Conservation (phyloP, 345 rosid species). For the Hirschfeldia incana region DNA sequence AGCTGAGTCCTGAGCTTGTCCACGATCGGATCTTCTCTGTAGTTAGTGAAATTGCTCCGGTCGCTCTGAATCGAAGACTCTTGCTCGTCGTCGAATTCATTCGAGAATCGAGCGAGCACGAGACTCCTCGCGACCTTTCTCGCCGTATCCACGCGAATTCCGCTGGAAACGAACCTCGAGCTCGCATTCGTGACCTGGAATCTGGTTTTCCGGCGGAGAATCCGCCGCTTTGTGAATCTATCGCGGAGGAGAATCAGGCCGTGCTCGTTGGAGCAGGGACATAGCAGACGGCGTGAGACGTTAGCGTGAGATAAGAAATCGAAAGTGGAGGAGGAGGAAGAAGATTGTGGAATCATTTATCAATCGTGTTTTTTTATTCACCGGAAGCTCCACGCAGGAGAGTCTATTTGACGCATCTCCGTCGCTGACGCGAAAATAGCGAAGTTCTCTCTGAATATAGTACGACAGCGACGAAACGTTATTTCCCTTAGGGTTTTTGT, state of each 20-base stretch:
- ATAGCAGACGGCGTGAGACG: conserved; percentile 33
- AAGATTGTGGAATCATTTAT: conserved; percentile 59
- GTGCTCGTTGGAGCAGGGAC: conserved; percentile 51
- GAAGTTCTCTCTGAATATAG: neutral
- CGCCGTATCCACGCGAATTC: conserved; percentile 40
- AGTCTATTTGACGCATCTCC: conserved; percentile 33
- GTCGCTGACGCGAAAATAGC: neutral
- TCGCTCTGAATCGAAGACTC: conserved; percentile 46
- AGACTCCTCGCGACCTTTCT: conserved; percentile 42
- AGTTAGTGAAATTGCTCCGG: conserved; percentile 54
- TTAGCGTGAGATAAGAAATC: conserved; percentile 19
- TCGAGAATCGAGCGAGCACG: conserved; percentile 46
- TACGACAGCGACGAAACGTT: neutral
- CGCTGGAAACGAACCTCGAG: conserved; percentile 46
- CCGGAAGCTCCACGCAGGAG: conserved; percentile 29
- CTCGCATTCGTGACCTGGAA: conserved; percentile 18
- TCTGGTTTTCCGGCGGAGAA: conserved; percentile 22
- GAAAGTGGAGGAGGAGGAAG: conserved; percentile 42
- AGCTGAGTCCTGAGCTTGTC: conserved; percentile 86
- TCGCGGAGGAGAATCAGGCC: conserved; percentile 26
- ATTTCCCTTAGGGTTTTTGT: conserved; percentile 7
- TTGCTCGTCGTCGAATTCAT: conserved; percentile 53
- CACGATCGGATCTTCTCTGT: conserved; percentile 81
- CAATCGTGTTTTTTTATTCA: conserved; percentile 1
- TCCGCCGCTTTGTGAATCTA: conserved; percentile 29